phyloP scores from a whole-genome alignment of 495 filamentous ascomycete species.

The Annulohypoxylon moriforme region DNA sequence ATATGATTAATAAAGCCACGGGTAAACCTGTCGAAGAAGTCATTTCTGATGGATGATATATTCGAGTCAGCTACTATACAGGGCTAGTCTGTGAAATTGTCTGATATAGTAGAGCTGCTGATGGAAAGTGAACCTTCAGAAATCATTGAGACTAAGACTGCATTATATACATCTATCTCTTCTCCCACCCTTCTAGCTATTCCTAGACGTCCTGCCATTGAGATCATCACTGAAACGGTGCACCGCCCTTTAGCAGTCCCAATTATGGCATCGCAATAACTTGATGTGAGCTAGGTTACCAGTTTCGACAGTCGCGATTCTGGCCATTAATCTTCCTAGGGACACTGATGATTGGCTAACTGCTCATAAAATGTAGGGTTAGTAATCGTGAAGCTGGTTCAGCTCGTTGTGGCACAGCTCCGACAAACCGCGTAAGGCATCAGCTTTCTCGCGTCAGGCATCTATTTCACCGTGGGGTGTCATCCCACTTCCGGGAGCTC shows the following conservation, averaged over 20 bases:
- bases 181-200: background rate
- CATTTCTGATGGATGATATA: slow-evolving; percentile 13
- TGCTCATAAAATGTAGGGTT: background rate
- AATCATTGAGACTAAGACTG: slow-evolving; percentile 18
- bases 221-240: slow-evolving; percentile 8
- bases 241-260: slow-evolving; percentile 22
- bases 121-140: background rate
- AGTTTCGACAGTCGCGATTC: background rate
- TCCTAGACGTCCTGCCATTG: background rate
- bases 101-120: background rate
- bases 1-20: slow-evolving; percentile 52
- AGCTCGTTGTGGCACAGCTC: slow-evolving; percentile 16
- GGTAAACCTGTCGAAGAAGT: slow-evolving; percentile 43
- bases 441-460: slow-evolving; percentile 32
- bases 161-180: slow-evolving; percentile 10
- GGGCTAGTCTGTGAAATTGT: background rate
- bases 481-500: background rate
- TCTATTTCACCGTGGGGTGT: background rate
- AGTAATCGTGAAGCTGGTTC: slow-evolving; percentile 1
- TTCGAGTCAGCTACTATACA: background rate
- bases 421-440: slow-evolving; percentile 29
- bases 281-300: background rate
- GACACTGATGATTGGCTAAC: slow-evolving; percentile 7
- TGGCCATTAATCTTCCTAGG: background rate
- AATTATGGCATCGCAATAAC: background rate